Base-by-base conservation (phyloP, 2,329 filamentous ascomycete genomes). In the Neonectria faginata region DNA sequence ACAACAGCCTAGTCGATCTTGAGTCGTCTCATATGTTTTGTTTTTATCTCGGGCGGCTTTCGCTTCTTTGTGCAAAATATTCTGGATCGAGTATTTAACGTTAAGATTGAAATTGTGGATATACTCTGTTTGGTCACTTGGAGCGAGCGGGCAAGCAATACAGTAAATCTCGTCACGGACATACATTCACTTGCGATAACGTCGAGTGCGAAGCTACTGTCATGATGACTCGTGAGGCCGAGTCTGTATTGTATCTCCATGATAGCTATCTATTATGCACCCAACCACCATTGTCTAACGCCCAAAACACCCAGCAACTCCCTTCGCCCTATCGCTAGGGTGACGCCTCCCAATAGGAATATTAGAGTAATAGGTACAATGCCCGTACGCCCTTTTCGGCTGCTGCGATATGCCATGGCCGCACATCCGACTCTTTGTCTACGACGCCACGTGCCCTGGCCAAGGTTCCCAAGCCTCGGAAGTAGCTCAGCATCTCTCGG, bases 351-450 rank as follows among this genome's bases (percentile, higher is more conserved):
- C 61, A 62, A 57, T 66, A 20, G 29, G 53, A 68, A 61, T 50
- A 39, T 85, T 80, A 92, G 84, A 91, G 86, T 72, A 90, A 78
- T 73, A 87, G 81, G 76, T 89, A 88, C 74, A 95, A 77, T 20
- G 86, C 89, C 75, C 87, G 83, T 4, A 89, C 88, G 2, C 87
- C 91, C 78, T 90, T 91, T 77, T 91, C 86, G 2, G 89, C 91
- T 18, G 87, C 90, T 12, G 88, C 90, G 64, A 95, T 81, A 82
- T 95, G 92, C 91, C 92, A 93, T 18, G 92, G 92, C 71, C 91
- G 81, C n/a, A 89, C 84, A 73, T 89, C 88, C 53, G 80, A 83
- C 58, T 88, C 82, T 65, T 83, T 78, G 72, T 88, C 85, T 73
- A 89, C 81, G 72, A 90, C 81, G 0, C 88, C 91, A 65, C 90